A percentile compares a stretch with the other conserved stretches of the same genome.
Evolutionary conservation across 2,329 filamentous ascomycete genomes (phyloP).

Genomic region (Penicillium oxalicum): DNA sequence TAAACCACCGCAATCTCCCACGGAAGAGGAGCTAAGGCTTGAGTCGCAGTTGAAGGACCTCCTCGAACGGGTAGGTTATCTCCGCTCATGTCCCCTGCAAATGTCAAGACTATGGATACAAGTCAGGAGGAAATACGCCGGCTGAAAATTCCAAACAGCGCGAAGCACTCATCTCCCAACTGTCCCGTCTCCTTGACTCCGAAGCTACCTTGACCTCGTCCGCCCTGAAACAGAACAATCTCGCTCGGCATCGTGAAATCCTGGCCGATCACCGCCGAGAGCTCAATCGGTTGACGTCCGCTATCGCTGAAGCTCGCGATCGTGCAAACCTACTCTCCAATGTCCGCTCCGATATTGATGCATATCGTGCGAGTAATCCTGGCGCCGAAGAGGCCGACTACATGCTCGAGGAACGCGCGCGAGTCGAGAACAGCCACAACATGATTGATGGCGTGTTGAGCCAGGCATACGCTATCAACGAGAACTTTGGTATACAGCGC

Average conservation of each 20-base stretch:
- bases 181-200: constrained; percentile 84
- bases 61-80: constrained; percentile 48
- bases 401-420: constrained; percentile 83
- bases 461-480: constrained; percentile 94
- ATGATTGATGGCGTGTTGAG: constrained; percentile 85
- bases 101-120: neutral
- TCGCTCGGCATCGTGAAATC: constrained; percentile 84
- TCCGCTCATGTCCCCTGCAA: neutral
- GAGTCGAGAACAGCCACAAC: constrained; percentile 82
- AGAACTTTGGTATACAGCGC: constrained; percentile 79
- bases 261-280: constrained; percentile 81
- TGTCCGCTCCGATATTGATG: constrained; percentile 85
- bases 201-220: constrained; percentile 82
- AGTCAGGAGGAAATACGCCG: neutral
- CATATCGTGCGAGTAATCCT: constrained; percentile 77
- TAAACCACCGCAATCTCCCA: constrained; percentile 74
- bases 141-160: constrained; percentile 50
- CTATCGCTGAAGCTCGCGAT: constrained; percentile 72
- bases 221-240: constrained; percentile 94
- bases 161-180: constrained; percentile 72
- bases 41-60: constrained; percentile 80
- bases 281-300: constrained; percentile 65
- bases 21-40: constrained; percentile 73
- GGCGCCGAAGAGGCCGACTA: constrained; percentile 86
- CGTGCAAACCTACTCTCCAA: constrained; percentile 84